Base-by-base conservation (phyloP, 805 yeast species). In the Wickerhamomyces pijperi region DNA sequence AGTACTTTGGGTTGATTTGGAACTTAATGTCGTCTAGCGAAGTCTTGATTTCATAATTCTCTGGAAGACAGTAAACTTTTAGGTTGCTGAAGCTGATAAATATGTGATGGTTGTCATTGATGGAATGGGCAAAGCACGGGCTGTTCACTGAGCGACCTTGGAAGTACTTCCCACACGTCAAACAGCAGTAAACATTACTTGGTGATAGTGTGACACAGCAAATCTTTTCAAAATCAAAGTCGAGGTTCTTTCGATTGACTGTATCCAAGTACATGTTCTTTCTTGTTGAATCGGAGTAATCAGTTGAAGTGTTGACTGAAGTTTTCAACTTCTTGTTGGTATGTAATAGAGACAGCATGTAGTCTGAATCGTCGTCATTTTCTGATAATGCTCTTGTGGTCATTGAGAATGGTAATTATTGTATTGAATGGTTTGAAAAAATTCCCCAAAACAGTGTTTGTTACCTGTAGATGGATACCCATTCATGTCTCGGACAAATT, bases 151-250 rank as follows among this genome's bases (percentile, higher is more conserved):
- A 70, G 19, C 86, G 64, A 1, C 94, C 94, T 47, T 76, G 79
- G 39, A 74, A 69, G 56, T 75, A 84, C 49, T 72, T 77, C 28
- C 88, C 90, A 58, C 94, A 84, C 0, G 68, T 68, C 17, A 84
- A 58, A 51, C 94, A 84, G 25, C 83, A 76, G 49, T 82, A 81
- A 1, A 83, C 70, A 48, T 81, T 79, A 17, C 69, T 60, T 31
- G 64, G 68, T 1, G 84, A 67, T 18, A 82, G 60, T 0, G 86
- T 70, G 0, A 78, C 71, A 34, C 74, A 66, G 55, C 94, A 84
- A 2, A 72, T 56, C 50, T 76, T 76, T 34, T 79, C 85, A 38
- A 71, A 68, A 53, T 82, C 94, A 53, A 84, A 83, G 51, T 84
- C 85, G 13, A 67, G 42, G 16, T 49, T 54, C 34, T 51, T 57